These are phyloP conservation scores for Penicillium roqueforti DNA, from an alignment of 495 filamentous ascomycete species.

Conservation along the genomic window DNA sequence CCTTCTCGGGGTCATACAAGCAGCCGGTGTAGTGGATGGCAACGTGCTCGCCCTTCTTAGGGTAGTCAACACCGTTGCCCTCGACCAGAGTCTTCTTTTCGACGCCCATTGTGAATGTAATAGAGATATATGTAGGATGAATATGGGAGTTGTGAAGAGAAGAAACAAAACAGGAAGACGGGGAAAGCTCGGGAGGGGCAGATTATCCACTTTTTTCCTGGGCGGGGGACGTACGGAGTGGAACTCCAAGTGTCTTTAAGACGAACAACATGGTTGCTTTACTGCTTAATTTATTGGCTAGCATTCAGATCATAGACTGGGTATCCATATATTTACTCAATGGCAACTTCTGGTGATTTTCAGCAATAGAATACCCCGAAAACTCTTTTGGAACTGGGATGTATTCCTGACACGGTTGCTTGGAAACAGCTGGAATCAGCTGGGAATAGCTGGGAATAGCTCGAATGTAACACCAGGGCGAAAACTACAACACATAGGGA, in stretches of 20 bases:
- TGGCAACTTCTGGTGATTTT: neutral
- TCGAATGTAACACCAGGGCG: neutral
- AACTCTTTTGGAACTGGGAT: neutral
- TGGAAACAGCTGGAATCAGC: neutral
- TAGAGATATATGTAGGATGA: neutral
- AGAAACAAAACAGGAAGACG: neutral
- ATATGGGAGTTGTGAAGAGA: neutral
- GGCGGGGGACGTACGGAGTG: neutral
- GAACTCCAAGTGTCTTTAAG: no score
- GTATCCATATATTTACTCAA: neutral
- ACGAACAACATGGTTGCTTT: no score
- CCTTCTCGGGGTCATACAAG: slow-evolving; percentile 60
- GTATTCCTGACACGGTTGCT: neutral
- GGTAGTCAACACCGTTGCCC: slow-evolving; percentile 53
- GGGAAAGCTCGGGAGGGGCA: neutral
- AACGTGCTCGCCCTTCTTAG: slow-evolving; percentile 62
- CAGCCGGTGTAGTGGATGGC: slow-evolving; percentile 82
- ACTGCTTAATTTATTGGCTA: no score
- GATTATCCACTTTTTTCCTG: neutral
- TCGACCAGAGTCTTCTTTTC: slow-evolving; percentile 36
- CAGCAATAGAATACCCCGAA: neutral
- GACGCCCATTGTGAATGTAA: slow-evolving; percentile 51
- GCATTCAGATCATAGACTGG: no score
- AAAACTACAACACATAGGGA: neutral
- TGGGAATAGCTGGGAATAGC: neutral